A percentile compares a stretch with the other conserved stretches of the same genome.
Evolutionary conservation across 495 filamentous ascomycete genomes (phyloP).

Genomic region (Aspergillus incahuasiensis): DNA sequence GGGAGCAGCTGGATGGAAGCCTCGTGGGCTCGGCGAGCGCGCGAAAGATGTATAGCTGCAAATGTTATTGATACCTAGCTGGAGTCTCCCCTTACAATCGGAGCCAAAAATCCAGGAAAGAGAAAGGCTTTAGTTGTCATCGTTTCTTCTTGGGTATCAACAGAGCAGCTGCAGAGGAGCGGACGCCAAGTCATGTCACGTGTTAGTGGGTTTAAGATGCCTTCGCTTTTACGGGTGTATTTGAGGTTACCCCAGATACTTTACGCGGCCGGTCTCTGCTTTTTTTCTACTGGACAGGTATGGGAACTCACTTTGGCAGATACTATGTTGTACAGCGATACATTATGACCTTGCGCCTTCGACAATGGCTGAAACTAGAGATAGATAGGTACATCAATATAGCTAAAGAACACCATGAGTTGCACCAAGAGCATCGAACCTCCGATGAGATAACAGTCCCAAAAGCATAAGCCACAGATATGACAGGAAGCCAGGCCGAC

Average conservation of each 20-base stretch:
- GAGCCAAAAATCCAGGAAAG: not conserved
- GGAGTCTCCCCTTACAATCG: not conserved
- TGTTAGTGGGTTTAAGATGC: not conserved
- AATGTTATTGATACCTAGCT: not conserved
- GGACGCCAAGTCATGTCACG: conserved; percentile 11
- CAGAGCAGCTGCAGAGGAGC: conserved; percentile 2
- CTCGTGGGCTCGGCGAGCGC: not conserved
- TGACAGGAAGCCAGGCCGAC: not conserved
- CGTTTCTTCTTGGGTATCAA: not conserved
- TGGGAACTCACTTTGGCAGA: not conserved
- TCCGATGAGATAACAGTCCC: not conserved
- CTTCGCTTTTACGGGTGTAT: no score
- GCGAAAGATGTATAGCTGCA: not conserved
- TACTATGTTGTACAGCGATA: not conserved
- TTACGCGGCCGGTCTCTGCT: no score
- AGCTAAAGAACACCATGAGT: conserved; percentile 3
- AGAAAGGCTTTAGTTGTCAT: not conserved
- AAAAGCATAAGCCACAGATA: not conserved
- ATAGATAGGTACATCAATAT: conserved; percentile 14
- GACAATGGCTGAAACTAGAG: conserved; percentile 8
- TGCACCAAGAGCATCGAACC: conserved; percentile 4
- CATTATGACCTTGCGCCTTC: not conserved
- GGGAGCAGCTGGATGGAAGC: conserved; percentile 24
- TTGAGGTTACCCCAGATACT: no score
- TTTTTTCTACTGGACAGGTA: no score